Evolutionary conservation across 495 filamentous ascomycete species (phyloP).

Genomic region (Cercophora newfieldiana): DNA sequence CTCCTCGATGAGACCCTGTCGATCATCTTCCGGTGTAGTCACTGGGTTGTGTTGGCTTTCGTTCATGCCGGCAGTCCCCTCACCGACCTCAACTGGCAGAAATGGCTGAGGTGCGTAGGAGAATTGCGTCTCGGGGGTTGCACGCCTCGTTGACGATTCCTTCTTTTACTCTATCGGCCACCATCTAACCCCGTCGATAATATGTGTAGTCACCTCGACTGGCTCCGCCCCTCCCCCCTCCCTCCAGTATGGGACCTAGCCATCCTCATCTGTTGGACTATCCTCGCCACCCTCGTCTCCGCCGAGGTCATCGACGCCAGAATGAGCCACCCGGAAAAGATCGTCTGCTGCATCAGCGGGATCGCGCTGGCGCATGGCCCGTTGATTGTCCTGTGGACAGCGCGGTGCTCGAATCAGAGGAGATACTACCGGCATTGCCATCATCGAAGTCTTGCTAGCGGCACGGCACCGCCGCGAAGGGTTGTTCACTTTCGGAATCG

Average conservation of each 20-base stretch:
- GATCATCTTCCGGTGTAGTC: not conserved
- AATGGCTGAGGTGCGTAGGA: not conserved
- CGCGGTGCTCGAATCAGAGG: not conserved
- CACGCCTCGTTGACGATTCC: not conserved
- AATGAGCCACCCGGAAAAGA: not conserved
- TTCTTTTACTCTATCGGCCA: not conserved
- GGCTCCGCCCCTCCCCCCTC: not conserved
- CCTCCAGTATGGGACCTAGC: not conserved
- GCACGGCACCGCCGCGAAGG: not conserved
- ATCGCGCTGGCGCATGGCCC: not conserved
- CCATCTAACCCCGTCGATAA: not conserved
- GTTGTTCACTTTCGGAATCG: not conserved
- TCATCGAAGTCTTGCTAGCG: not conserved
- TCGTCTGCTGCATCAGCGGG: slow-evolving; percentile 1
- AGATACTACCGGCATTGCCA: not conserved
- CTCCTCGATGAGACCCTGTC: not conserved
- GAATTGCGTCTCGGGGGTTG: not conserved
- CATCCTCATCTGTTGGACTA: not conserved
- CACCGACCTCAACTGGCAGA: not conserved
- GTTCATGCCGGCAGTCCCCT: not conserved
- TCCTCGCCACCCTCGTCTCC: not conserved
- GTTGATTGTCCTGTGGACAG: not conserved
- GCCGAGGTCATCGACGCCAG: slow-evolving; percentile 1
- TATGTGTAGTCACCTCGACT: not conserved
- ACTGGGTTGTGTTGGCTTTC: not conserved